Evolutionary conservation across 768 basidiomycete genomes (phyloP).

Genomic region (Coprinopsis cinerea): DNA sequence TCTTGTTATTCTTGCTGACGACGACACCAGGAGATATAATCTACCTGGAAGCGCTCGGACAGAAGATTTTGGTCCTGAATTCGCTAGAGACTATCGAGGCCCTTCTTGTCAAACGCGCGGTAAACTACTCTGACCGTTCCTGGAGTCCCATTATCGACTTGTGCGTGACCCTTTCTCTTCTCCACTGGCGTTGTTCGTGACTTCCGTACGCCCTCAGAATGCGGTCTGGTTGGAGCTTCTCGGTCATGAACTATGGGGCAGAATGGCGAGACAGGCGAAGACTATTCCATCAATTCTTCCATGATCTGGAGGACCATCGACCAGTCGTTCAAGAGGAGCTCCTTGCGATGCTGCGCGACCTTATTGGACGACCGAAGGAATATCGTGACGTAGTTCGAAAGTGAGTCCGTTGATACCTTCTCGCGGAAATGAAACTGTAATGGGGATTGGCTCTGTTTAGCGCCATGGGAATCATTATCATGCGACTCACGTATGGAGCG

Average conservation of each 20-base stretch:
- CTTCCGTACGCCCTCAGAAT: too few species aligned
- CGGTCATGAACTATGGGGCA: constrained; percentile 23
- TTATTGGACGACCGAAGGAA: constrained; percentile 1
- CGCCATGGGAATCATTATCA: constrained; percentile 8
- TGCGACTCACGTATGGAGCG: constrained; percentile 8
- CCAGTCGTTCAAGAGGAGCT: constrained; percentile 21
- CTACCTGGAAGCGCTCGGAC: constrained; percentile 24
- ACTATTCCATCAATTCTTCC: constrained; percentile 20
- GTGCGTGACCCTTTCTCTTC: too few species aligned
- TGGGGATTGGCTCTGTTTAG: too few species aligned
- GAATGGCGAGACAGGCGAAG: constrained; percentile 23
- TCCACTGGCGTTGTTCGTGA: too few species aligned
- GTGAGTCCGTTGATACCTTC: too few species aligned
- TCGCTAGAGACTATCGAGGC: constrained; percentile 29
- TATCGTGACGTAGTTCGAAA: background rate
- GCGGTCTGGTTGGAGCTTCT: constrained; percentile 16
- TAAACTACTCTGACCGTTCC: constrained; percentile 38
- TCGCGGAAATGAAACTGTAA: too few species aligned
- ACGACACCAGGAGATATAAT: constrained; percentile 24
- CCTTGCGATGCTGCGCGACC: constrained; percentile 13
- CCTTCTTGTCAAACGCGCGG: constrained; percentile 34
- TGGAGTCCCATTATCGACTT: constrained; percentile 35
- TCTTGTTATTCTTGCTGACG: too few species aligned
- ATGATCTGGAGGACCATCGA: constrained; percentile 18
- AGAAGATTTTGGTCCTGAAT: constrained; percentile 31